Percentiles rank a stretch among this genome's conserved stretches.
phyloP scores from a whole-genome alignment of 2,329 filamentous ascomycete species.

The Fusarium foetens region DNA sequence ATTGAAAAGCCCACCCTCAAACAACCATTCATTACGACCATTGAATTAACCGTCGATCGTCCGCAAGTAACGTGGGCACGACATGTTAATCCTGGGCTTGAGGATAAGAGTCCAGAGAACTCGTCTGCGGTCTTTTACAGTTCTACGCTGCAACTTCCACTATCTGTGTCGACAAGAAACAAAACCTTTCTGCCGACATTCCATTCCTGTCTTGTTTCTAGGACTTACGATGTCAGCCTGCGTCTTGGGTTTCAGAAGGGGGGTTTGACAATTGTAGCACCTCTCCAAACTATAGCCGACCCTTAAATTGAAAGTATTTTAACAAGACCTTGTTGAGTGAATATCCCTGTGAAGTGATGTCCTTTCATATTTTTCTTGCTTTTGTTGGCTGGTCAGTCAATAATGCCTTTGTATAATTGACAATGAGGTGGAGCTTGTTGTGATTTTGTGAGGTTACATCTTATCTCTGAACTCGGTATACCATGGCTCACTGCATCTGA shows the following conservation, averaged over 20 bases:
- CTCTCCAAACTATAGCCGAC: neutral
- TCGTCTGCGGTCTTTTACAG: neutral
- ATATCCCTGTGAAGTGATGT: too few species aligned
- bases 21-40: neutral
- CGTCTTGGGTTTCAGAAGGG: neutral
- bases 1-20: neutral
- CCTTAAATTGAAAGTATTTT: neutral
- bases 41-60: neutral
- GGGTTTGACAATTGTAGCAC: neutral
- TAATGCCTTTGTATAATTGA: neutral
- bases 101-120: neutral
- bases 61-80: neutral
- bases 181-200: neutral
- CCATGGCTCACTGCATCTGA: neutral
- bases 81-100: neutral
- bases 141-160: neutral
- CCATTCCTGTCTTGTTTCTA: neutral
- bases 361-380: too few species aligned
- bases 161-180: neutral
- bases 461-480: accelerated
- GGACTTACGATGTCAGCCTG: neutral
- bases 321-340: neutral
- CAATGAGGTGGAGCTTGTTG: neutral
- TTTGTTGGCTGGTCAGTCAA: neutral
- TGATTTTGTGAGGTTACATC: neutral